These are phyloP conservation scores for Hericium rajendrae DNA, from an alignment of 768 basidiomycete genomes.

Conservation along the genomic window DNA sequence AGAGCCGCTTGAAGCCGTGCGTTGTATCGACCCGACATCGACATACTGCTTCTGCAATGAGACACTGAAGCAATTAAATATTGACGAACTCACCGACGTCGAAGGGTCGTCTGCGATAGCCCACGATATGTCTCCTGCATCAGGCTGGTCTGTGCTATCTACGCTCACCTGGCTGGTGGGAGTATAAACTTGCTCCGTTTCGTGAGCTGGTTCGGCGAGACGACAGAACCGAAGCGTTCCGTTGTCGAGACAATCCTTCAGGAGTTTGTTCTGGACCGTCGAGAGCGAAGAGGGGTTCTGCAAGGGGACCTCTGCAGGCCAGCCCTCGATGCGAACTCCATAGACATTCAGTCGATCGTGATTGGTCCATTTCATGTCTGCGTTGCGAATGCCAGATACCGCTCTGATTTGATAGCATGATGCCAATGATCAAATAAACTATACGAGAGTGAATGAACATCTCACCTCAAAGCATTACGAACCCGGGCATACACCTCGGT, in stretches of 20 bases:
- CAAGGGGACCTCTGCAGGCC: constrained; percentile 48
- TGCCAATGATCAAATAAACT: background rate
- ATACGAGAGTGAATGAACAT: constrained; percentile 3
- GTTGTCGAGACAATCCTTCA: constrained; percentile 39
- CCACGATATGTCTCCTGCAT: constrained; percentile 9
- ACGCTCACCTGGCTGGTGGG: too few species aligned
- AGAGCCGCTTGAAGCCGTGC: too few species aligned
- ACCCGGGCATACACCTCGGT: constrained; percentile 13
- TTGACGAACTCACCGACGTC: background rate
- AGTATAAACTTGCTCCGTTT: background rate
- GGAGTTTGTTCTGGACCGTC: constrained; percentile 39
- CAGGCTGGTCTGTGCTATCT: background rate
- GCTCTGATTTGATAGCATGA: constrained; percentile 24
- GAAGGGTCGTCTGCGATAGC: constrained; percentile 10
- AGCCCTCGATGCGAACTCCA: constrained; percentile 52
- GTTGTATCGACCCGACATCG: too few species aligned
- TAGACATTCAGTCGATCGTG: constrained; percentile 46
- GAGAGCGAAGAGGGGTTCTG: constrained; percentile 57
- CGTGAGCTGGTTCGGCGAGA: background rate
- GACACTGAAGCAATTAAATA: too few species aligned
- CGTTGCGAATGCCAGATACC: constrained; percentile 48
- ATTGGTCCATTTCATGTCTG: constrained; percentile 74
- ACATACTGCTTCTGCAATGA: too few species aligned
- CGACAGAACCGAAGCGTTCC: constrained; percentile 37
- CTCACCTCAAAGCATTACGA: constrained; percentile 10